Evolutionary conservation across 495 filamentous ascomycete species (phyloP).

Genomic region (Annulohypoxylon moriforme): DNA sequence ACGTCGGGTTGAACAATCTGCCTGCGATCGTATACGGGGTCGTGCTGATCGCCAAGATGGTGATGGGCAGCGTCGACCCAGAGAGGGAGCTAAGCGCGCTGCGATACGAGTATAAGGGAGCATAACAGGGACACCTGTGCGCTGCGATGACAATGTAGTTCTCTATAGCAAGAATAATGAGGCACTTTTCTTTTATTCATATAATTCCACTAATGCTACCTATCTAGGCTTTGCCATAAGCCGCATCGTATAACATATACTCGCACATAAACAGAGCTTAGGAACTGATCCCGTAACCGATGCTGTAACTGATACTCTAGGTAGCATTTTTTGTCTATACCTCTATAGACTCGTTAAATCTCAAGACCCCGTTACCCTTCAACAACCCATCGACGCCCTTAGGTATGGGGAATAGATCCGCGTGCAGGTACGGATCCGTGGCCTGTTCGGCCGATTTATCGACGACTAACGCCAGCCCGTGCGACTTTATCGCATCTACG

Average conservation of each 20-base stretch:
- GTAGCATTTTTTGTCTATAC: slow-evolving; percentile 65
- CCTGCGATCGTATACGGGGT: slow-evolving; percentile 61
- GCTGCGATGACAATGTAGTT: background rate
- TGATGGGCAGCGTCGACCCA: slow-evolving; percentile 67
- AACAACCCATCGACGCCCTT: slow-evolving; percentile 88
- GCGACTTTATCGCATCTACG: slow-evolving; percentile 90
- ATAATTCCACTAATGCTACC: background rate
- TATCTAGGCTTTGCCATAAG: background rate
- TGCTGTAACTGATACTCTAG: background rate
- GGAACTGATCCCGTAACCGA: background rate
- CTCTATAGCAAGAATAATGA: background rate
- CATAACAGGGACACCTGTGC: slow-evolving; percentile 48
- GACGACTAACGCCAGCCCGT: slow-evolving; percentile 91
- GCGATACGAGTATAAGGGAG: slow-evolving; percentile 71
- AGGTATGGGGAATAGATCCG: slow-evolving; percentile 59
- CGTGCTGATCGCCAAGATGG: slow-evolving; percentile 60
- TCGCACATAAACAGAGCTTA: background rate
- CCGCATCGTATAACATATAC: slow-evolving; percentile 11
- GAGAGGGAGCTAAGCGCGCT: slow-evolving; percentile 62
- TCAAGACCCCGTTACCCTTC: slow-evolving; percentile 83
- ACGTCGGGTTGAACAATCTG: slow-evolving; percentile 50
- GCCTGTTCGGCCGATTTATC: slow-evolving; percentile 72
- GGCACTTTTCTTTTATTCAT: slow-evolving; percentile 4
- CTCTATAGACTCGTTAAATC: slow-evolving; percentile 94
- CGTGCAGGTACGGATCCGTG: slow-evolving; percentile 41